Evolutionary conservation across 306 rosid genomes (phyloP), one percentile per base, ranked within the genome.

Genomic region (Cucumis hystrix): DNA sequence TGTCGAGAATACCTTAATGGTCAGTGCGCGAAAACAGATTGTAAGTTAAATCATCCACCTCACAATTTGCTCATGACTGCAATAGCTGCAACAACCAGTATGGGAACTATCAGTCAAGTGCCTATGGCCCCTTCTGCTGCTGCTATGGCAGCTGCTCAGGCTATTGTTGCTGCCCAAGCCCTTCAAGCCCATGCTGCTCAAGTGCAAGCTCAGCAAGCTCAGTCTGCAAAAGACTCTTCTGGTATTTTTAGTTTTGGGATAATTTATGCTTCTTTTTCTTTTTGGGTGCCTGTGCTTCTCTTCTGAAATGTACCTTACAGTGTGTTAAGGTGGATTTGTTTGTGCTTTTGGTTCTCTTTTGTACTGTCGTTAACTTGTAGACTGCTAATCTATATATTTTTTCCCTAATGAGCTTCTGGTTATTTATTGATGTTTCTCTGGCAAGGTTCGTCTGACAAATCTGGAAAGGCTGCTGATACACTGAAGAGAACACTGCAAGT

Each of bases 81-180:
- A 61, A 85, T 96, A 61, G 93, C 99, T 76, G 99, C 98, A 7
- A 96, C 98, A 40, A 96, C 97, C 74, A 86, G 87, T 14, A 92
- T 92, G 99, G 97, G 99, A 76, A 88, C 89, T 75, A 87, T 86
- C 67, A 92, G 97, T 84, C 99, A 96, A 85, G 93, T 93, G 77
- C 99, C 99, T 74, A 96, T 96, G 97, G 97, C 98, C 43, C 99
- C 99, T 75, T 96, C 99, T 81, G 98, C 99, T 54, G 97, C 99
- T 85, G 99, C 97, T 80, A 96, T 96, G 99, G 99, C 99, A 43
- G 98, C 98, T 81, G 99, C 99, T 78, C 98, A 96, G 88, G 99
- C 98, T 67, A 96, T 96, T 86, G 99, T 96, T 80, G 99, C 99
- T 79, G 98, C 98, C 28, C 98, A 96, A 84, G 98, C 99, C 45